Evolutionary conservation across 2,329 filamentous ascomycete species (phyloP).

Genomic region (Ceratocystis huliohia): DNA sequence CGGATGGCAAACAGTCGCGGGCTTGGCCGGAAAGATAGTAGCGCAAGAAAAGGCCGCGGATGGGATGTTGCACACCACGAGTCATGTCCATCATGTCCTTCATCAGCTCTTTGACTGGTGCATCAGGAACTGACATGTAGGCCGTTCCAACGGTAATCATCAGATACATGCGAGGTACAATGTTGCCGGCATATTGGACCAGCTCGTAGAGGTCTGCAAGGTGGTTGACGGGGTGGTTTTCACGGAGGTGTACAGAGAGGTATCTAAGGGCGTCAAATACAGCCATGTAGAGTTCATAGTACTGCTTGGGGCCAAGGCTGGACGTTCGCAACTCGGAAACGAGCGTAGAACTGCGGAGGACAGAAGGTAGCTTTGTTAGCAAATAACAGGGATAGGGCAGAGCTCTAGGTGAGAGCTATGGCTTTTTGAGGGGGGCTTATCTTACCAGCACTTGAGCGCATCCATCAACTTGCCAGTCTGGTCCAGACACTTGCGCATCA

Average conservation of each 20-base stretch:
- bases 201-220: constrained; percentile 95
- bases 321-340: constrained; percentile 97
- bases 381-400: neutral
- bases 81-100: constrained; percentile 99
- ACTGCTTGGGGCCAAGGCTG: constrained; percentile 95
- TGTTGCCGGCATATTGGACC: constrained; percentile 96
- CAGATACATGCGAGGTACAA: constrained; percentile 87
- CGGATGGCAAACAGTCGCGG: constrained; percentile 71
- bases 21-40: constrained; percentile 96
- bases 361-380: neutral
- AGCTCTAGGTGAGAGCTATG: neutral
- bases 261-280: constrained; percentile 96
- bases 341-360: constrained; percentile 67
- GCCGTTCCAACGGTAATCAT: constrained; percentile 99
- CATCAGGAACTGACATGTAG: constrained; percentile 97
- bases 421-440: neutral
- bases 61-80: constrained; percentile 89
- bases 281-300: constrained; percentile 99
- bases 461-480: constrained; percentile 98
- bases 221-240: constrained; percentile 96
- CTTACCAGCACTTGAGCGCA: constrained; percentile 97
- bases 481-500: constrained; percentile 97
- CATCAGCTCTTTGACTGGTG: constrained; percentile 98
- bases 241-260: constrained; percentile 88
- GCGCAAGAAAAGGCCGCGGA: constrained; percentile 83